A percentile compares a stretch with the other conserved stretches of the same genome.
phyloP scores from a whole-genome alignment of 1,284 basidiomycete genomes.

The Cutaneotrichosporon sp. region DNA sequence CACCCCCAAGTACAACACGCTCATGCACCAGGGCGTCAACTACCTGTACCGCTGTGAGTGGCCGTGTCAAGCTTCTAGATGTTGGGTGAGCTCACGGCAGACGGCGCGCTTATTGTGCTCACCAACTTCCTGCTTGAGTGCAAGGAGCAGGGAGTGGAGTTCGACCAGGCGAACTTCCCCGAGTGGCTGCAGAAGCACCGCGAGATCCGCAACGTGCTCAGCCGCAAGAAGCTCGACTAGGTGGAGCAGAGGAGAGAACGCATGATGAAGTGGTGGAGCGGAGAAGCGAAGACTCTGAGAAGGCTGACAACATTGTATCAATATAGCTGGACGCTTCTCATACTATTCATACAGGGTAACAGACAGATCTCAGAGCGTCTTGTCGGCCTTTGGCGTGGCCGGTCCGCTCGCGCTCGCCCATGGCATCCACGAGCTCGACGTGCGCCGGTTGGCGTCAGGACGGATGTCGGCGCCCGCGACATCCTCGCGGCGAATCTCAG shows the following conservation, averaged over 20 bases:
- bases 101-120: slow-evolving; percentile 90
- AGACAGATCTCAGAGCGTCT: slow-evolving; percentile 2
- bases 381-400: slow-evolving; percentile 13
- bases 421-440: slow-evolving; percentile 13
- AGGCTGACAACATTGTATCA: not conserved
- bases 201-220: slow-evolving; percentile 78
- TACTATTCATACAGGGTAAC: not conserved
- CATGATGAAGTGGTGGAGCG: not conserved
- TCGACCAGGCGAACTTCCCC: slow-evolving; percentile 62
- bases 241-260: not conserved
- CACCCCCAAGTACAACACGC: slow-evolving; percentile 70
- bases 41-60: slow-evolving; percentile 65
- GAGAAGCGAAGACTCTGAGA: no score
- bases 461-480: slow-evolving; percentile 27
- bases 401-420: slow-evolving; percentile 11
- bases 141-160: slow-evolving; percentile 54
- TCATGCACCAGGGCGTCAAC: slow-evolving; percentile 75
- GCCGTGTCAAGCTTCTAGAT: no score
- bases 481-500: slow-evolving; percentile 46
- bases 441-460: not conserved
- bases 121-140: slow-evolving; percentile 92
- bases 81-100: slow-evolving; percentile 54
- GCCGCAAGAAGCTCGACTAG: slow-evolving; percentile 71
- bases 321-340: not conserved
- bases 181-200: slow-evolving; percentile 78